These are phyloP conservation scores for Xylariaceae sp. DNA, from an alignment of 2,329 filamentous ascomycete species.

Conservation along the genomic window DNA sequence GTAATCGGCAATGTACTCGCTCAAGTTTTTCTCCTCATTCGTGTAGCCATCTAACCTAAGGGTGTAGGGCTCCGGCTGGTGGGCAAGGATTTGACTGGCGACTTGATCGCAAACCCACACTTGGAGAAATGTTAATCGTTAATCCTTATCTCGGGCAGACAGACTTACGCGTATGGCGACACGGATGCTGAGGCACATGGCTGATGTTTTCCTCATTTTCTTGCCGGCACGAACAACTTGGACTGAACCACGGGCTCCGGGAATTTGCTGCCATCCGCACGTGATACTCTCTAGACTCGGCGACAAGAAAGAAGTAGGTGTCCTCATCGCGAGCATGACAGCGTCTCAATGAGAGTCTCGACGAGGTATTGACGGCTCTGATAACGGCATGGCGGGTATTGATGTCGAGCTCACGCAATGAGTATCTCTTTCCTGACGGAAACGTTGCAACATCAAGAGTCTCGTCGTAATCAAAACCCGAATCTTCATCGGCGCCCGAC, in stretches of 20 bases:
- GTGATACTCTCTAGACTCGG: constrained; percentile 49
- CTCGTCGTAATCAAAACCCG: constrained; percentile 33
- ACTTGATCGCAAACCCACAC: constrained; percentile 54
- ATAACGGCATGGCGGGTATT: constrained; percentile 37
- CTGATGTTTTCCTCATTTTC: constrained; percentile 23
- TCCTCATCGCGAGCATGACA: constrained; percentile 46
- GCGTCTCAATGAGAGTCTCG: constrained; percentile 46
- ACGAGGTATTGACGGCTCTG: constrained; percentile 44
- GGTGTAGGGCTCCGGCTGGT: constrained; percentile 37
- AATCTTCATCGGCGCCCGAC: constrained; percentile 29
- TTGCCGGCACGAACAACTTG: constrained; percentile 45
- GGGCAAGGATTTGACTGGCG: constrained; percentile 43
- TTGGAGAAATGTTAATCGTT: constrained; percentile 1
- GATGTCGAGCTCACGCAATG: constrained; percentile 29
- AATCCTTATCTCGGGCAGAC: background rate
- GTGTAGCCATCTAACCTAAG: constrained; percentile 43
- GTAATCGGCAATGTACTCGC: constrained; percentile 45
- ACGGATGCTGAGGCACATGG: constrained; percentile 32
- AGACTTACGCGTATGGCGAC: constrained; percentile 37
- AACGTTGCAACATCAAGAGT: constrained; percentile 33
- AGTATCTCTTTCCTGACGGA: constrained; percentile 34
- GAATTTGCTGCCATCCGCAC: constrained; percentile 43
- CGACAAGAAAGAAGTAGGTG: constrained; percentile 51
- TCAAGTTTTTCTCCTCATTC: constrained; percentile 45
- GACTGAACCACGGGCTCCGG: constrained; percentile 35